Conservation (phyloP, 2,329 filamentous ascomycete genomes). For the Pseudocercospora macadamiae region DNA sequence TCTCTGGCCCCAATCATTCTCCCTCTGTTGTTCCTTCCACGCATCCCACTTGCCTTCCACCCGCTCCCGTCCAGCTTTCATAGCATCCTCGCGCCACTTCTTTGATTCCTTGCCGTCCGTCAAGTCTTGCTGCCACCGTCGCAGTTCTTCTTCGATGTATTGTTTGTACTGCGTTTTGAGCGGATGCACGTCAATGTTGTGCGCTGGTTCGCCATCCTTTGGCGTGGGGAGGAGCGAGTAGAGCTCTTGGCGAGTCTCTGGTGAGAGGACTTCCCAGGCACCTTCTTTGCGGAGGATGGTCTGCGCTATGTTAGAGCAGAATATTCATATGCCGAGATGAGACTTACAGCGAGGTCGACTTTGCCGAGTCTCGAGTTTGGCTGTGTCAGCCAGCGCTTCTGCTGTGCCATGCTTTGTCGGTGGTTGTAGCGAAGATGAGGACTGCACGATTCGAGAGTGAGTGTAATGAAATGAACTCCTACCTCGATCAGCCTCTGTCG, state of each 20-base stretch:
- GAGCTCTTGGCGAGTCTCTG: slow-evolving; percentile 30
- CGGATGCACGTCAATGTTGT: slow-evolving; percentile 45
- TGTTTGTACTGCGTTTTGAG: slow-evolving; percentile 48
- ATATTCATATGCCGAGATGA: neutral
- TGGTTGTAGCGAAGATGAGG: neutral
- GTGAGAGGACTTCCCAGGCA: slow-evolving; percentile 35
- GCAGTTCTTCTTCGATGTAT: slow-evolving; percentile 57
- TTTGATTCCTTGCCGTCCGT: slow-evolving; percentile 59
- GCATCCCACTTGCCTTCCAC: slow-evolving; percentile 59
- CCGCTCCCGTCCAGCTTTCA: slow-evolving; percentile 56
- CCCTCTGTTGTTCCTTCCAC: slow-evolving; percentile 58
- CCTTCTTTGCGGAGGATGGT: slow-evolving; percentile 33
- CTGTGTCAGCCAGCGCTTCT: slow-evolving; percentile 34
- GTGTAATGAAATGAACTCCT: neutral
- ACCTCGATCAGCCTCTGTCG: slow-evolving; percentile 2
- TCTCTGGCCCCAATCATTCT: slow-evolving; percentile 57
- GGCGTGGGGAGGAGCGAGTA: slow-evolving; percentile 35
- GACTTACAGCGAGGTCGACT: slow-evolving; percentile 29
- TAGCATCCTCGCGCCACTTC: slow-evolving; percentile 60
- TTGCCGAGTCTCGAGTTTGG: slow-evolving; percentile 33
- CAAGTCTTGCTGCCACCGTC: slow-evolving; percentile 60
- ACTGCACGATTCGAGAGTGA: neutral
- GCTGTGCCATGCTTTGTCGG: slow-evolving; percentile 16
- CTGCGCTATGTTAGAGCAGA: slow-evolving; percentile 21
- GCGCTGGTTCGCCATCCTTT: slow-evolving; percentile 26